A percentile compares a stretch with the other conserved stretches of the same genome.
Evolutionary conservation across 2,329 filamentous ascomycete species (phyloP).

Genomic region (Dothideomycetes sp.): DNA sequence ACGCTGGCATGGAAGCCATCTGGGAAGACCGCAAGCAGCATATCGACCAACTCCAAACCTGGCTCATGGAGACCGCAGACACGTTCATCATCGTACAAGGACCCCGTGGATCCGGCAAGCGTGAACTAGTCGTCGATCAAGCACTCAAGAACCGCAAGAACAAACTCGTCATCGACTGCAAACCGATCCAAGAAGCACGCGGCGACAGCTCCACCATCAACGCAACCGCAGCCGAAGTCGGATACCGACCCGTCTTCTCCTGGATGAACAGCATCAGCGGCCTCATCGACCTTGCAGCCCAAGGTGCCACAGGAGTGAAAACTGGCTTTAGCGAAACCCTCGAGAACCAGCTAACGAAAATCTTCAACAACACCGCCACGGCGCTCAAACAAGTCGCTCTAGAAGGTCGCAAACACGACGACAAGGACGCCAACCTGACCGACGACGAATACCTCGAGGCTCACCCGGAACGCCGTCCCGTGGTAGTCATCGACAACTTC

Average conservation of each 20-base stretch:
- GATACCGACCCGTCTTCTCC: conserved; percentile 86
- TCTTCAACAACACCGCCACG: conserved; percentile 69
- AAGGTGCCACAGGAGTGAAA: conserved; percentile 88
- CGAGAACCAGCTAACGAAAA: conserved; percentile 80
- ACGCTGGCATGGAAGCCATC: conserved; percentile 64
- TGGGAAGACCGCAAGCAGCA: conserved; percentile 79
- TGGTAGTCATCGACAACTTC: conserved; percentile 89
- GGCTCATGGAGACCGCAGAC: conserved; percentile 78
- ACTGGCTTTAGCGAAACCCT: conserved; percentile 88
- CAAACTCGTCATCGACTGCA: conserved; percentile 82
- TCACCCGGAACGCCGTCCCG: conserved; percentile 70
- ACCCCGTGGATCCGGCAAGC: conserved; percentile 82
- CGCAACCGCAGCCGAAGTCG: conserved; percentile 69
- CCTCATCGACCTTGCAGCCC: conserved; percentile 81
- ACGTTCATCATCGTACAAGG: conserved; percentile 94
- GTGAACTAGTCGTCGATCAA: conserved; percentile 76
- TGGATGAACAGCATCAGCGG: conserved; percentile 95
- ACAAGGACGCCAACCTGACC: conserved; percentile 59
- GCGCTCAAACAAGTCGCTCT: conserved; percentile 72
- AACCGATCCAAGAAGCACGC: conserved; percentile 79
- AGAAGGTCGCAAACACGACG: conserved; percentile 55
- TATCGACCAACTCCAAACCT: conserved; percentile 71
- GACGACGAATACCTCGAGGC: conserved; percentile 85
- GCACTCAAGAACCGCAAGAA: conserved; percentile 62
- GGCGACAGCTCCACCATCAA: conserved; percentile 80